A percentile compares a stretch with the other conserved stretches of the same genome.
Evolutionary conservation across 371 early-diverging fungal genomes (phyloP).

Genomic region (Haplosporangium sp.): DNA sequence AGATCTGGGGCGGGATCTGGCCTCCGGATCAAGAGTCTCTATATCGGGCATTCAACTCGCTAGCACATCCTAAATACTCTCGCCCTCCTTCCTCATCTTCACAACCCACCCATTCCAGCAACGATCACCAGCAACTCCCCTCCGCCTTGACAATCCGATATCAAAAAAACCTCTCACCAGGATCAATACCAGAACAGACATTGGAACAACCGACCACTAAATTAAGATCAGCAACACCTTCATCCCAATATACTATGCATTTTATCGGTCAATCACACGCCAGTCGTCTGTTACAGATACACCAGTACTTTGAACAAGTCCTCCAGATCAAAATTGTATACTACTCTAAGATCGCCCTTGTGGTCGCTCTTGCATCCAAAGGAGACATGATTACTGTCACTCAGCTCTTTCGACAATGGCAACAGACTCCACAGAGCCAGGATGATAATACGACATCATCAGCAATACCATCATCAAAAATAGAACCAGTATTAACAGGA

Average conservation of each 20-base stretch:
- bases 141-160: background rate
- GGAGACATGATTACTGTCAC: constrained; percentile 36
- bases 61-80: constrained; percentile 5
- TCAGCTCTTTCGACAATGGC: constrained; percentile 25
- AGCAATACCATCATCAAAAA: background rate
- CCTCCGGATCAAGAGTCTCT: constrained; percentile 12
- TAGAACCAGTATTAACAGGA: background rate
- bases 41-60: constrained; percentile 37
- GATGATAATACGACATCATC: background rate
- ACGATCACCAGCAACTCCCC: background rate
- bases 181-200: background rate
- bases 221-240: background rate
- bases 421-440: background rate
- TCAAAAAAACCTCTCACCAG: background rate
- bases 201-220: background rate
- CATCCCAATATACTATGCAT: constrained; percentile 3
- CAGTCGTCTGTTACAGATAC: constrained; percentile 40
- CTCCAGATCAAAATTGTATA: constrained; percentile 22
- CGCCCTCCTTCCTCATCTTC: background rate
- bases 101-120: background rate
- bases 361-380: constrained; percentile 26
- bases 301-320: constrained; percentile 41
- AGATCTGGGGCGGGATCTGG: constrained; percentile 24
- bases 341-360: constrained; percentile 29
- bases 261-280: constrained; percentile 34